phyloP scores from a whole-genome alignment of 257 asterid species.

The Anisodus acutangulus region DNA sequence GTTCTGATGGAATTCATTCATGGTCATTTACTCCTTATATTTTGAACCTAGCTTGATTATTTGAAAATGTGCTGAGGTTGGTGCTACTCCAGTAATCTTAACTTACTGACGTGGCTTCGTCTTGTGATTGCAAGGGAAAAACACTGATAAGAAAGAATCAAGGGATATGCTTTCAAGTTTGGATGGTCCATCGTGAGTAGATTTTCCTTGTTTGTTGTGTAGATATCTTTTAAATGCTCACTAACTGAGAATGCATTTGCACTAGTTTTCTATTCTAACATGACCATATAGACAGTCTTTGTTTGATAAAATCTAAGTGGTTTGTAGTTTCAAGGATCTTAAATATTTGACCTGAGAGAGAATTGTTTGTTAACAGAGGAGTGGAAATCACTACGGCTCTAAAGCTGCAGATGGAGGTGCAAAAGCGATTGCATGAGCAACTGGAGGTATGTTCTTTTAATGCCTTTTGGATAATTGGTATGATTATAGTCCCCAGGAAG shows the following conservation, averaged over 20 bases:
- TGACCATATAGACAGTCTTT: conserved; percentile 16
- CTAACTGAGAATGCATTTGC: not conserved
- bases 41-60: not conserved
- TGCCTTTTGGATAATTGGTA: not conserved
- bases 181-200: conserved; percentile 94
- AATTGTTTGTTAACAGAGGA: conserved; percentile 59
- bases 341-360: not conserved
- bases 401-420: conserved; percentile 99
- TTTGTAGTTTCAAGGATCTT: not conserved
- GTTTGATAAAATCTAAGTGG: not conserved
- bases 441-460: conserved; percentile 65
- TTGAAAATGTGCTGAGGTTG: not conserved
- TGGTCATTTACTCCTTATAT: not conserved
- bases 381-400: conserved; percentile 94
- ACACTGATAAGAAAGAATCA: conserved; percentile 78
- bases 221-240: not conserved
- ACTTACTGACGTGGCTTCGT: not conserved
- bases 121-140: conserved; percentile 59
- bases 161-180: conserved; percentile 75
- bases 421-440: conserved; percentile 95
- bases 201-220: conserved; percentile 24
- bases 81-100: not conserved
- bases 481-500: not conserved
- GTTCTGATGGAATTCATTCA: conserved; percentile 27
- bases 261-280: not conserved